Base-by-base conservation (phyloP, 768 basidiomycete genomes). In the Rickenella mellea region DNA sequence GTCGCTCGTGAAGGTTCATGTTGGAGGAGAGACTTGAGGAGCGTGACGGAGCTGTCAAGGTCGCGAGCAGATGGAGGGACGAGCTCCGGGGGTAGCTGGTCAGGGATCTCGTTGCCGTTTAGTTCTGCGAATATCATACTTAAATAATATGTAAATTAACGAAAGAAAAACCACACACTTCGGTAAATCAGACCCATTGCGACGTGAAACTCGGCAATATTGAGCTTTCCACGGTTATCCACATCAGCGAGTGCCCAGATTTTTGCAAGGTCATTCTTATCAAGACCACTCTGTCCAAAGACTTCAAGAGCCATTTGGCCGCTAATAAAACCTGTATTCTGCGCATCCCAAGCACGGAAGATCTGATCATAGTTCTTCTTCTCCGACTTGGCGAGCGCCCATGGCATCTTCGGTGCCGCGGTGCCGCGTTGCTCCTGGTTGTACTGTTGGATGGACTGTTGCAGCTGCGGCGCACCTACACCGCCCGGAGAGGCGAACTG, bases 131-230 rank as follows among this genome's bases (percentile, higher is more conserved):
- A 29, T 15, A 42, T 10, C 4, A 42, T 15, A 31, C n/a, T 39
- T 25, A 22, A 43, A 39, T 8, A 37, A 14, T 8, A 40, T 10
- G 35, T 21, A 40, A n/a, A 25, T 44, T 25, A 24, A 29, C 4
- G 22, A 11, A 28, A 4, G 19, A 27, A 41, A 29, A 14, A 40
- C 11, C 21, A 17, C 5, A 11, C 65, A 97, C 94, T 74, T 56
- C 96, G 81, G 64, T 92, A 97, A 55, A 99, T 98, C 42, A 98
- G 68, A 40, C 88, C 91, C 94, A 99, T 99, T 0, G 96, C 96
- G 45, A 97, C 87, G 57, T 98, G 91, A 59, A 99, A 99, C 58
- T 98, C 96, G 11, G 88, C 84, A 21, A 94, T 68, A 51, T 96
- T 97, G 37, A 98, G 76, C 61, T 92, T 96, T 19, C 96, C 96